Evolutionary conservation across 495 filamentous ascomycete species (phyloP).

Genomic region (Hypoxylon lenormandii): DNA sequence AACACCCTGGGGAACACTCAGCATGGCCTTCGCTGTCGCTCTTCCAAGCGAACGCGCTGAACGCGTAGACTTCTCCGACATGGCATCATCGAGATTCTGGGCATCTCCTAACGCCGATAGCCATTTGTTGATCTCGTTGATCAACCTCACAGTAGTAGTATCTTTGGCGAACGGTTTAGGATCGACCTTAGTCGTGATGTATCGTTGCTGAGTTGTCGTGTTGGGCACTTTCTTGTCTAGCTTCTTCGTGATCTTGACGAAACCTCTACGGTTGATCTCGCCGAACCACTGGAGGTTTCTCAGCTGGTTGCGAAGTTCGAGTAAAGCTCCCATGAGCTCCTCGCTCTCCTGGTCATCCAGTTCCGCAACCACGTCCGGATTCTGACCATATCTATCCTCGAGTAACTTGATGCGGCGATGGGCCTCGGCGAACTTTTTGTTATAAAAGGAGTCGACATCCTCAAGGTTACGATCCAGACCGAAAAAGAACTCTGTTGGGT

Average conservation of each 20-base stretch:
- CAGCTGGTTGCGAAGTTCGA: conserved; percentile 86
- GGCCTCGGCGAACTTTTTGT: conserved; percentile 88
- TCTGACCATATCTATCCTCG: conserved; percentile 80
- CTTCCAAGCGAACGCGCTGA: conserved; percentile 78
- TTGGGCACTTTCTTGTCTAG: conserved; percentile 87
- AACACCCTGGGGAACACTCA: conserved; percentile 73
- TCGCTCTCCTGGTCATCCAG: conserved; percentile 81
- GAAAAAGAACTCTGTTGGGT: conserved; percentile 85
- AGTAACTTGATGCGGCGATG: conserved; percentile 84
- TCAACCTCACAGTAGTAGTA: conserved; percentile 68
- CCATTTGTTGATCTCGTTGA: conserved; percentile 89
- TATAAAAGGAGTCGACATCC: conserved; percentile 93
- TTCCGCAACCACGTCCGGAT: conserved; percentile 60
- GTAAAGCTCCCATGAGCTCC: conserved; percentile 86
- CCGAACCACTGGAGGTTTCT: conserved; percentile 97
- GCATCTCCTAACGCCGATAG: conserved; percentile 81
- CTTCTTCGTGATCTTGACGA: conserved; percentile 98
- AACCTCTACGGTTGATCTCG: conserved; percentile 93
- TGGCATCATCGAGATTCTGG: conserved; percentile 75
- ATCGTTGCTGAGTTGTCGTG: conserved; percentile 78
- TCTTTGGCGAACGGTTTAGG: conserved; percentile 86
- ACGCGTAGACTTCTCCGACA: conserved; percentile 66
- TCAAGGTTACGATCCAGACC: conserved; percentile 95
- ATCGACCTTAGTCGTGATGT: conserved; percentile 88
- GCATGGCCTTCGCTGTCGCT: conserved; percentile 73